phyloP scores from a whole-genome alignment of 2,329 filamentous ascomycete genomes.

The Colletotrichum sojae region DNA sequence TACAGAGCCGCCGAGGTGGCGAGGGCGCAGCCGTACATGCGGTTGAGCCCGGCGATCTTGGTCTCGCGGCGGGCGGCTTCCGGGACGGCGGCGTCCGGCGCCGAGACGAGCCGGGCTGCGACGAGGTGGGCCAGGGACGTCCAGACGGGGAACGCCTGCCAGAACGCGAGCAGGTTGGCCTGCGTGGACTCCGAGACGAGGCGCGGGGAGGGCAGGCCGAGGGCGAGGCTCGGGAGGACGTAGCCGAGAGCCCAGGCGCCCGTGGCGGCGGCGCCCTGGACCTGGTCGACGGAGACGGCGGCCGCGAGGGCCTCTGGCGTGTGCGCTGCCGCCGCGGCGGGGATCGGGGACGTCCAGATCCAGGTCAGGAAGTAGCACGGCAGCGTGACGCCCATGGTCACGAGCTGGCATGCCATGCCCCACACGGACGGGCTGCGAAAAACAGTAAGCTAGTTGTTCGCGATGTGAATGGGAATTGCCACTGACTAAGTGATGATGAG shows the following conservation, averaged over 20 bases:
- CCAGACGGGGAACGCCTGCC: constrained; percentile 45
- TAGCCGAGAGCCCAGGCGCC: constrained; percentile 41
- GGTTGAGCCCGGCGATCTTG: constrained; percentile 12
- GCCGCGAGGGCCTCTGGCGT: neutral
- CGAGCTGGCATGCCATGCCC: constrained; percentile 44
- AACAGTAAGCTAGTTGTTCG: neutral
- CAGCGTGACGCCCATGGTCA: constrained; percentile 44
- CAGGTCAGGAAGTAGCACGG: constrained; percentile 44
- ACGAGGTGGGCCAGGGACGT: constrained; percentile 33
- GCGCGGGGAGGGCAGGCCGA: constrained; percentile 39
- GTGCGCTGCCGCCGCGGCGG: constrained; percentile 4
- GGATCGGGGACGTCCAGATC: constrained; percentile 43
- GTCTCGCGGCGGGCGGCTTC: neutral
- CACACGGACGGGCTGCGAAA: constrained; percentile 41
- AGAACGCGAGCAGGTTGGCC: constrained; percentile 42
- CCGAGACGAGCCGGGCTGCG: constrained; percentile 15
- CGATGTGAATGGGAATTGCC: constrained; percentile 22
- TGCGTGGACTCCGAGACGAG: constrained; percentile 38
- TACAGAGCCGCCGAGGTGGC: constrained; percentile 15
- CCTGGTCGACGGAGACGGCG: constrained; percentile 40
- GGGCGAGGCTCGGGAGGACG: constrained; percentile 41
- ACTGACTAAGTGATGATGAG: constrained; percentile 39
- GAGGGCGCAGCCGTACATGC: constrained; percentile 37
- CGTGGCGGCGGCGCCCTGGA: constrained; percentile 23
- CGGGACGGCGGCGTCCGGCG: constrained; percentile 5